A percentile compares a stretch with the other conserved stretches of the same genome.
phyloP scores from a whole-genome alignment of 2,329 filamentous ascomycete species.

The Beauveria varroae region DNA sequence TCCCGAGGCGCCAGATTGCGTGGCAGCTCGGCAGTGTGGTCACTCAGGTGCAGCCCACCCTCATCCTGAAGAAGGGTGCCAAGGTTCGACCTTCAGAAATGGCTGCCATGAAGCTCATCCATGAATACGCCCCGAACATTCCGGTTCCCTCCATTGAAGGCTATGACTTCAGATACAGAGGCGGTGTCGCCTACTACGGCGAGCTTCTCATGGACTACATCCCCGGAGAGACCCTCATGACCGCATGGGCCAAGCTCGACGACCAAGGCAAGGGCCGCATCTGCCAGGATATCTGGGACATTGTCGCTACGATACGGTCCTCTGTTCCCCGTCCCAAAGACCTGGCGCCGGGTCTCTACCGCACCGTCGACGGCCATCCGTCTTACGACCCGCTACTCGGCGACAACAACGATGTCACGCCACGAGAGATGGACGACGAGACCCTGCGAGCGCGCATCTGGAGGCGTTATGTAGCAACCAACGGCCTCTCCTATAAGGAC shows the following conservation, averaged over 20 bases:
- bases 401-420: slow-evolving; percentile 8
- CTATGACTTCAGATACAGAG: neutral
- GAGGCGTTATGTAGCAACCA: slow-evolving; percentile 8
- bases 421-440: slow-evolving; percentile 11
- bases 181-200: slow-evolving; percentile 5
- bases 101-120: slow-evolving; percentile 12
- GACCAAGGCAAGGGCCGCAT: slow-evolving; percentile 11
- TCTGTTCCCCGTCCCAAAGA: slow-evolving; percentile 11
- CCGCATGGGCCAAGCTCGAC: slow-evolving; percentile 10
- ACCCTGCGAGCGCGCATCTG: slow-evolving; percentile 13
- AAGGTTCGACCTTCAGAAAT: slow-evolving; percentile 13
- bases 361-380: slow-evolving; percentile 12
- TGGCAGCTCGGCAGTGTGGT: slow-evolving; percentile 2
- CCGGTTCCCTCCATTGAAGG: slow-evolving; percentile 7
- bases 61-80: slow-evolving; percentile 12
- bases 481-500: slow-evolving; percentile 14
- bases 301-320: slow-evolving; percentile 10
- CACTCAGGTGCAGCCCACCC: slow-evolving; percentile 7
- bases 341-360: slow-evolving; percentile 10
- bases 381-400: slow-evolving; percentile 10
- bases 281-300: slow-evolving; percentile 13
- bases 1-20: neutral
- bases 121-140: slow-evolving; percentile 7
- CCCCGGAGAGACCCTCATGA: slow-evolving; percentile 8
- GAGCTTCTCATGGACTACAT: slow-evolving; percentile 12